Evolutionary conservation across 108 stramenopile species (phyloP), one percentile per base, ranked within the genome.

Genomic region (Stephanodiscus minutulus): DNA sequence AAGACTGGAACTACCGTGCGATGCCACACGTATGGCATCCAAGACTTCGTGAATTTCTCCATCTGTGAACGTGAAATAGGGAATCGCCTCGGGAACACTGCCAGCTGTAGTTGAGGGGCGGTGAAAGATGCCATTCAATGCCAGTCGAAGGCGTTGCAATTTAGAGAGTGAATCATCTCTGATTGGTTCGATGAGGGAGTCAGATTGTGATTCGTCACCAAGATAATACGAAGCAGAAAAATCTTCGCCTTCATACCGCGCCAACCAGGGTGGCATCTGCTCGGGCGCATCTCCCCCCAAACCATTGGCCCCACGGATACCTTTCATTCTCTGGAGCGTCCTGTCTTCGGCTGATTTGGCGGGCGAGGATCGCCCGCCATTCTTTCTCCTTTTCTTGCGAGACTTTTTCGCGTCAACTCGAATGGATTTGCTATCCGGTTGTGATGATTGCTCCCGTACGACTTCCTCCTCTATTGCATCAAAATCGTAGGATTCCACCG

Each of bases 11-110:
- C 81, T 79, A 21, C 41, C 48, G 18, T 81, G 39, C 18, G 83
- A 76, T 41, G 83, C 78, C 5, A 81, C 75, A 5, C 78, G 75
- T 46, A 84, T 67, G 22, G 79, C 57, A 56, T 84, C 83, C 43
- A 84, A 33, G 7, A 84, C 75, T 0, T 80, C 79, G 13, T 78
- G 29, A 15, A 84, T 77, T 63, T 84, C 79, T 18, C 20, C 22
- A 6, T 61, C 43, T 5, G 78, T 76, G 50, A 83, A 83, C 2
- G 78, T 76, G 50, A 83, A 83, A 49, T 64, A 55, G 1, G 54
- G 47, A 37, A 68, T 68, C 18, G 60, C 49, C 28, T 67, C 39
- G 4, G 69, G 77, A 36, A 31, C 22, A 39, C 5, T 27, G 33
- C n/a, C 17, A 18, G 15, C 22, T 21, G 48, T 7, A 39, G 33